These are phyloP conservation scores for Saturnispora mendoncae DNA, from an alignment of 805 yeast species.

Conservation along the genomic window DNA sequence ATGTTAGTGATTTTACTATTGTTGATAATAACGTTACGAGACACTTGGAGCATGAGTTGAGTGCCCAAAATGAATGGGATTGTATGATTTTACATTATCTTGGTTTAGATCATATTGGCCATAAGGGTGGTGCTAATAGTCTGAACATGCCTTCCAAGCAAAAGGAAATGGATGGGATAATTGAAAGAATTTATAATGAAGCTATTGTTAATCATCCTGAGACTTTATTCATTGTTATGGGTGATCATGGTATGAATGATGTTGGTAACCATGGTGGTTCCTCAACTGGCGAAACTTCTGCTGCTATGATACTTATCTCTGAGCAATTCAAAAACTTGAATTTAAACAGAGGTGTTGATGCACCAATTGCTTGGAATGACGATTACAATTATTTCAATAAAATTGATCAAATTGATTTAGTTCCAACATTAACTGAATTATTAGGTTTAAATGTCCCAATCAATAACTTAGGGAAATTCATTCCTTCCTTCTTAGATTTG, in stretches of 20 bases:
- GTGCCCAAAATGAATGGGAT: slow-evolving; percentile 54
- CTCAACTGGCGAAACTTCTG: slow-evolving; percentile 82
- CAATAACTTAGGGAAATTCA: slow-evolving; percentile 65
- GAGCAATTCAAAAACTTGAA: slow-evolving; percentile 38
- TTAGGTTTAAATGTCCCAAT: slow-evolving; percentile 61
- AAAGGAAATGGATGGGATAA: slow-evolving; percentile 70
- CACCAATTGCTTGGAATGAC: slow-evolving; percentile 33
- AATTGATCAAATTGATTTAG: slow-evolving; percentile 63
- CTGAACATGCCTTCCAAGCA: slow-evolving; percentile 77
- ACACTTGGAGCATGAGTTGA: slow-evolving; percentile 59
- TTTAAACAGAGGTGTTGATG: slow-evolving; percentile 17
- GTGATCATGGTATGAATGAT: slow-evolving; percentile 97
- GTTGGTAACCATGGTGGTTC: slow-evolving; percentile 97
- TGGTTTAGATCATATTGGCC: slow-evolving; percentile 97
- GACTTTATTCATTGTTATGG: slow-evolving; percentile 68
- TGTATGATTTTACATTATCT: slow-evolving; percentile 79
- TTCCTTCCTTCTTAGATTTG: slow-evolving; percentile 46
- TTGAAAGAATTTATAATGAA: slow-evolving; percentile 40
- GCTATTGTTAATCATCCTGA: slow-evolving; percentile 26
- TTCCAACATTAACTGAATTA: slow-evolving; percentile 57
- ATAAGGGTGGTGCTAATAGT: slow-evolving; percentile 87
- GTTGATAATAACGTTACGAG: slow-evolving; percentile 92
- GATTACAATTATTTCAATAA: slow-evolving; percentile 45
- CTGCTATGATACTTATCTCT: slow-evolving; percentile 68
- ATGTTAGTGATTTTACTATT: slow-evolving; percentile 89